Evolutionary conservation across 2,329 filamentous ascomycete species (phyloP), one percentile per base, ranked within the genome.

Genomic region (Talaromyces sp.): DNA sequence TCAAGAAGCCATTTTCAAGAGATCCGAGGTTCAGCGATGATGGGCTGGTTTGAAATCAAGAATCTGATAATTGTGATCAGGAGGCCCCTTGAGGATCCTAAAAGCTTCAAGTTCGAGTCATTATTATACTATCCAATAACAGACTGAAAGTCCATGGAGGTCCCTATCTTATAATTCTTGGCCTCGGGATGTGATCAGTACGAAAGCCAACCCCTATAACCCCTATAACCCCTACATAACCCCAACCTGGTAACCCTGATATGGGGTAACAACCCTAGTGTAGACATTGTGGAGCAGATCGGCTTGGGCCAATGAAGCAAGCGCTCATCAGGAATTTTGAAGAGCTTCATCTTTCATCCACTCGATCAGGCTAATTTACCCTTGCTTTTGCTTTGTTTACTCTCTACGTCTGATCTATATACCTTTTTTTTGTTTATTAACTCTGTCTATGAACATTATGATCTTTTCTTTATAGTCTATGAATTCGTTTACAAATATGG

Each of bases 401-500:
- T 7, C 46, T 50, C 31, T 31, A 35, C 11, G 18, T 23, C 50
- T 54, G 12, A 54, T 54, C 18, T 35, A 5, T 35, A 21, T 54
- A 31, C 31, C 18, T 8, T 23, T 54, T 35, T 31, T 31, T 52
- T 18, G 28, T 37, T 23, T 54, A 31, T 28, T 33, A 28, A 6
- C 21, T n/a, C 18, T 37, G 7, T 5, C 23, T 35, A 12, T 54
- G 48, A 21, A 21, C n/a, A 54, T 54, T 54, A 54, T 54, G 50
- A 54, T 11, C 11, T 23, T 21, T 35, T 21, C 31, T 35, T 37
- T 21, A 14, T 54, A 54, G 3, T 50, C 23, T n/a, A 35, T 23
- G 21, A 25, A 14, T n/a, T 18, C n/a, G 18, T 39, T 18, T 25
- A 46, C 52, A 67, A 56, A 44, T 44, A 79, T 80, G 76, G 70